phyloP scores from a whole-genome alignment of 345 rosid genomes.

The Adansonia digitata region DNA sequence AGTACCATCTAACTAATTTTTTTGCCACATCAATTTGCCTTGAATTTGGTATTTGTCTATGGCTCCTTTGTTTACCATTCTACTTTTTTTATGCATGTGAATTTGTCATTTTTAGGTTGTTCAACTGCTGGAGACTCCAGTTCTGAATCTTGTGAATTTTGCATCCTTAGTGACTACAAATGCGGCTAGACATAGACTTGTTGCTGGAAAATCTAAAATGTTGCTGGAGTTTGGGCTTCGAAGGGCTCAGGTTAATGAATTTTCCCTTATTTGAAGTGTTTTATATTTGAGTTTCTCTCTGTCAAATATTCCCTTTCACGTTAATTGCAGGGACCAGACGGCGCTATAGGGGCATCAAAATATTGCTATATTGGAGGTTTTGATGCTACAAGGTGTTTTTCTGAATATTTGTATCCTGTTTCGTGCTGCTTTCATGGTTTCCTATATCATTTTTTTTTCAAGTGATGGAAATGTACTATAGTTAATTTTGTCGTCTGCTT shows the following conservation, averaged over 20 bases:
- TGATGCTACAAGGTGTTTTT: constrained; percentile 84
- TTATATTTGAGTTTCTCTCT: constrained; percentile 4
- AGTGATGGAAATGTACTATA: background rate
- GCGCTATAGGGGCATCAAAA: constrained; percentile 84
- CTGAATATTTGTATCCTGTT: background rate
- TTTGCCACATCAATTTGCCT: background rate
- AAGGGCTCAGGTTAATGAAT: constrained; percentile 73
- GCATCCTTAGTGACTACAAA: constrained; percentile 94
- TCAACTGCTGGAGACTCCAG: constrained; percentile 94
- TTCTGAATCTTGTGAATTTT: constrained; percentile 74
- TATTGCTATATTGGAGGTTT: constrained; percentile 96
- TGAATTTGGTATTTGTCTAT: background rate
- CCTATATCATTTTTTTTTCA: constrained; percentile 12
- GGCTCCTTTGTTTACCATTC: background rate
- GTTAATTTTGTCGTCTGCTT: background rate
- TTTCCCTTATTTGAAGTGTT: background rate
- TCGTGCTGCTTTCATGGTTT: background rate
- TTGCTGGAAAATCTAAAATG: constrained; percentile 78
- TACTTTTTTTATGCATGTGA: background rate
- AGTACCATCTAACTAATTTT: constrained; percentile 32
- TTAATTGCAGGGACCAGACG: constrained; percentile 83
- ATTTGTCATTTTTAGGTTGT: constrained; percentile 50
- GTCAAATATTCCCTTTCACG: constrained; percentile 18
- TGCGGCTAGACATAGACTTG: constrained; percentile 94
- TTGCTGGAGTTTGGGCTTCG: constrained; percentile 94